Percentiles rank a stretch among this genome's conserved stretches.
These are phyloP conservation scores for Backusella liffmaniae DNA, from an alignment of 192 early-diverging fungal species.

Conservation along the genomic window DNA sequence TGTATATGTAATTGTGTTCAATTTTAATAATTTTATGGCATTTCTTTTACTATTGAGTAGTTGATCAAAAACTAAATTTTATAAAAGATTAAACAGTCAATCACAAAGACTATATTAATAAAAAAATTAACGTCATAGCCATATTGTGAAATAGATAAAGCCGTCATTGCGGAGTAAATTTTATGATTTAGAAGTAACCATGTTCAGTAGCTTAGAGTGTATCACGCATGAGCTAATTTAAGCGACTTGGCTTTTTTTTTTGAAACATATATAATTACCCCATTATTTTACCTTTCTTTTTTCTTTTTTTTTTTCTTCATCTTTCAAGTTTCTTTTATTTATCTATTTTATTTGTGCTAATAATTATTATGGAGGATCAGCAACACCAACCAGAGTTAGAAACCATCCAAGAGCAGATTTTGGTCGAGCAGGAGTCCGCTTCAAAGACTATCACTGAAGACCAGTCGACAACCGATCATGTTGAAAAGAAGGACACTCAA, in stretches of 20 bases:
- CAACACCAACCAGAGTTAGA: neutral
- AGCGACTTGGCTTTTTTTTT: neutral
- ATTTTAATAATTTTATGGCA: neutral
- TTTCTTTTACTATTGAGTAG: neutral
- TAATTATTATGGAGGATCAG: neutral
- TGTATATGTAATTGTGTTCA: neutral
- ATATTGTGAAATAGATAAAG: neutral
- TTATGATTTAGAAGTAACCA: slow-evolving; percentile 5
- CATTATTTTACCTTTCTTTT: neutral
- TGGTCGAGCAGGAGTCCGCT: neutral
- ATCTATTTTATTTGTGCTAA: neutral
- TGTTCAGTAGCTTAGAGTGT: neutral
- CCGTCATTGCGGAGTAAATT: neutral
- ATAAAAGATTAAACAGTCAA: neutral
- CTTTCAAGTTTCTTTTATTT: neutral
- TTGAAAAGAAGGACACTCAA: neutral
- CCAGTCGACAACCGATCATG: neutral
- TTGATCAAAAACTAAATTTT: neutral
- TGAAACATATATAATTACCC: neutral
- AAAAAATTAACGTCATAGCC: neutral
- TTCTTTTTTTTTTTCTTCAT: neutral
- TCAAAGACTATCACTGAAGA: neutral
- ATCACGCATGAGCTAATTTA: neutral
- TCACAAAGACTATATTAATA: neutral
- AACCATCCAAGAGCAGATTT: neutral